Conservation (phyloP, 2,329 filamentous ascomycete genomes). For the Paramyrothecium roridum region DNA sequence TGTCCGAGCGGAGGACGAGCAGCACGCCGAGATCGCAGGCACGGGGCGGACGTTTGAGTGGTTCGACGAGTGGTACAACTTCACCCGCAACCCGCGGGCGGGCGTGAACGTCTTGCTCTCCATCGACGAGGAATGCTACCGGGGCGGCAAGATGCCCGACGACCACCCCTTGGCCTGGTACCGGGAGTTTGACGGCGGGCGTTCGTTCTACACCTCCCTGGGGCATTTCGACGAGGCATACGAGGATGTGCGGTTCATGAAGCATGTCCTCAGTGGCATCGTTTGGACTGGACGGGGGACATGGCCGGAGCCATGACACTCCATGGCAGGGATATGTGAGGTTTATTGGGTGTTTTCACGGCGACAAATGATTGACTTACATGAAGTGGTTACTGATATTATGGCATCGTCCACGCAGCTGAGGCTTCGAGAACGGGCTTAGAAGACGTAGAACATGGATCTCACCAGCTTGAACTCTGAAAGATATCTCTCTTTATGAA, state of each 20-base stretch:
- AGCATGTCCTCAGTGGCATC: background rate
- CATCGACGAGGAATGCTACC: conserved; percentile 30
- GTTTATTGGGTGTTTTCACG: no score
- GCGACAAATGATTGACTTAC: no score
- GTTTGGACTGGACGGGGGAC: background rate
- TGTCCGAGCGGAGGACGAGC: conserved; percentile 23
- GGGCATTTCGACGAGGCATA: conserved; percentile 39
- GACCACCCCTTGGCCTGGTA: conserved; percentile 38
- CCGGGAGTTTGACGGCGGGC: conserved; percentile 32
- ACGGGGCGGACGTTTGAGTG: conserved; percentile 13
- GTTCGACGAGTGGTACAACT: conserved; percentile 43
- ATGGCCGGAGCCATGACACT: background rate
- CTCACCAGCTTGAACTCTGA: no score
- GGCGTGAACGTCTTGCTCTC: conserved; percentile 29
- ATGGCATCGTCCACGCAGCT: no score
- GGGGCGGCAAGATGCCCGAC: conserved; percentile 29
- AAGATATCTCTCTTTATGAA: no score
- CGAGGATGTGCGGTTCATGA: conserved; percentile 17
- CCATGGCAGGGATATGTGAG: background rate
- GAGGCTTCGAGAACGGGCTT: no score
- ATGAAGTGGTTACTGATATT: no score
- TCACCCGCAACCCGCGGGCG: conserved; percentile 23
- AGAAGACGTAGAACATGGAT: no score
- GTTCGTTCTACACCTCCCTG: conserved; percentile 37
- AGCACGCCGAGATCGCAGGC: conserved; percentile 22